Evolutionary conservation across 345 rosid genomes (phyloP).

Genomic region (Nephelium lappaceum): DNA sequence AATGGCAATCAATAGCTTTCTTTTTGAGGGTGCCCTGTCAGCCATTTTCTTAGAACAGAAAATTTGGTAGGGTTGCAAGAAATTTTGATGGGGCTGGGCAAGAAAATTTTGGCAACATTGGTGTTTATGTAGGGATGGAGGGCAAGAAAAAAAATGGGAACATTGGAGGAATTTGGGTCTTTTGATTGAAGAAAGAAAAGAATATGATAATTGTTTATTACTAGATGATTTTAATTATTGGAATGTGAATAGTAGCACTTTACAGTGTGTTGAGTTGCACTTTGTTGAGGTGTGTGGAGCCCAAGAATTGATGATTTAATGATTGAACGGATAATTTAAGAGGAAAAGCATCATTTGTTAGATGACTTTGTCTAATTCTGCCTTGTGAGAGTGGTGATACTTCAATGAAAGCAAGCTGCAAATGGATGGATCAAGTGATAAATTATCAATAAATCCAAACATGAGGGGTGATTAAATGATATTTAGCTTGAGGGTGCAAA

Average conservation of each 20-base stretch:
- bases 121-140: background rate
- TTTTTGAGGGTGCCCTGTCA: background rate
- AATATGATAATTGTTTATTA: background rate
- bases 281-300: background rate
- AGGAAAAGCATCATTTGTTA: background rate
- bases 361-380: background rate
- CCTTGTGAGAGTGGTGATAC: background rate
- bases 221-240: too few relatives aligned
- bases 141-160: background rate
- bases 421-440: too few relatives aligned
- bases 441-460: background rate
- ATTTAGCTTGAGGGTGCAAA: background rate
- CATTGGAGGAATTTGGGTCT: constrained; percentile 4
- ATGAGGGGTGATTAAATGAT: background rate
- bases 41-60: constrained; percentile 9
- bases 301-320: background rate
- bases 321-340: too few relatives aligned
- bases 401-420: background rate
- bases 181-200: constrained; percentile 11
- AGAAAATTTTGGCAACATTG: background rate
- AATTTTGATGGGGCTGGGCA: background rate
- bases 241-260: background rate
- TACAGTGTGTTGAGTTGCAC: background rate
- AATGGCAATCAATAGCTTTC: constrained; percentile 21
- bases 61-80: background rate